These are phyloP conservation scores for Fusarium sp. DNA, from an alignment of 2,329 filamentous ascomycete species.

Conservation along the genomic window DNA sequence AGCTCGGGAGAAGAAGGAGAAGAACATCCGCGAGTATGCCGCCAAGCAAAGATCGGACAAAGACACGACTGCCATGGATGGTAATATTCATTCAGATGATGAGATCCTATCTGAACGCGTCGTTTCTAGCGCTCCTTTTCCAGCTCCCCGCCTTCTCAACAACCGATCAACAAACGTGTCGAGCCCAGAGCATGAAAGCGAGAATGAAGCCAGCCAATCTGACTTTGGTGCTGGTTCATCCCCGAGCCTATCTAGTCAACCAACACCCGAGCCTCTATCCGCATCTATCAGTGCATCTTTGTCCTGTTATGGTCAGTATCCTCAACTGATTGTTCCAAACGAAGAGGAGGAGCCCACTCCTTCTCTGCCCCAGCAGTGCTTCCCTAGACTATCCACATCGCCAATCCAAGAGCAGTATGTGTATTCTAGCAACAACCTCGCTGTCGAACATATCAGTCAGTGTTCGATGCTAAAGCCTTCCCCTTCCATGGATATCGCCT, in stretches of 20 bases:
- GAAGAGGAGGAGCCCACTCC: conserved; percentile 42
- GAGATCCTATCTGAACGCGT: conserved; percentile 53
- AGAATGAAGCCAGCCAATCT: conserved; percentile 46
- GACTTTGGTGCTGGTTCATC: conserved; percentile 45
- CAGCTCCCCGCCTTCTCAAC: conserved; percentile 46
- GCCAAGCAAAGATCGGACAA: conserved; percentile 55
- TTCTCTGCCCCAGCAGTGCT: conserved; percentile 43
- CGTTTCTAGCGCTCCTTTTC: conserved; percentile 58
- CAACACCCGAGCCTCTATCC: conserved; percentile 38
- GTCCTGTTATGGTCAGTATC: conserved; percentile 39
- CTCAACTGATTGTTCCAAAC: conserved; percentile 43
- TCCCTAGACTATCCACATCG: conserved; percentile 37
- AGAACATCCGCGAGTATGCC: conserved; percentile 61
- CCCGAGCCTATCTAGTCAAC: conserved; percentile 38
- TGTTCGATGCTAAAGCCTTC: conserved; percentile 60
- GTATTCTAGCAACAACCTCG: conserved; percentile 35
- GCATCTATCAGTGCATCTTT: conserved; percentile 23
- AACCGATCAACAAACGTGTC: conserved; percentile 18
- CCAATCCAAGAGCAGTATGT: conserved; percentile 38
- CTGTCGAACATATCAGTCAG: conserved; percentile 34
- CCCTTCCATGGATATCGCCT: conserved; percentile 66
- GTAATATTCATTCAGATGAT: conserved; percentile 45
- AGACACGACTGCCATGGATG: conserved; percentile 47
- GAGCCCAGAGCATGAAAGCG: conserved; percentile 46
- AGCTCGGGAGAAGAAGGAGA: conserved; percentile 74